Evolutionary conservation across 176 grass and related monocot species (phyloP).

Genomic region (Carex kokanica): DNA sequence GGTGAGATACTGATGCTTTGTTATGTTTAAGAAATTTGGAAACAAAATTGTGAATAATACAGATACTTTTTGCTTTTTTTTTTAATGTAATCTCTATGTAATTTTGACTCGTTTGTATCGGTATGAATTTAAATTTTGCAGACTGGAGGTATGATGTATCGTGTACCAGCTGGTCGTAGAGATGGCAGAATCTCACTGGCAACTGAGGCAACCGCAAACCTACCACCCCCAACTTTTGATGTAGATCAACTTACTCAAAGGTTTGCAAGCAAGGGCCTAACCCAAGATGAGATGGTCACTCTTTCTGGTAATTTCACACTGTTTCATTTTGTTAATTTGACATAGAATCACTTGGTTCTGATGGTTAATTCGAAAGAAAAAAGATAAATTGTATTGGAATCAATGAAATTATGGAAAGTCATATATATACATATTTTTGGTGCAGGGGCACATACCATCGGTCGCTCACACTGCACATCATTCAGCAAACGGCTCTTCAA

Average conservation of each 20-base stretch:
- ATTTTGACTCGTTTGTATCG: background rate
- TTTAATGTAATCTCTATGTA: background rate
- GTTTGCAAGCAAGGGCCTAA: conserved; percentile 54
- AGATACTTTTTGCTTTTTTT: background rate
- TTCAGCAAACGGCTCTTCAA: conserved; percentile 50
- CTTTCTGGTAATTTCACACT: conserved; percentile 41
- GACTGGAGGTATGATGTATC: conserved; percentile 51
- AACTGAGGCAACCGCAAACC: conserved; percentile 43
- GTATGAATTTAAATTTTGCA: conserved; percentile 11
- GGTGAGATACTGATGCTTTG: too few relatives aligned
- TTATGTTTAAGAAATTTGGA: background rate
- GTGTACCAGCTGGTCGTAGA: conserved; percentile 41
- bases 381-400: background rate
- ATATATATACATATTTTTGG: background rate
- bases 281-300: conserved; percentile 48
- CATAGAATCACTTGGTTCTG: background rate
- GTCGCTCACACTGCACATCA: conserved; percentile 41
- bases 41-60: background rate
- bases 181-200: conserved; percentile 65
- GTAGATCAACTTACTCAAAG: conserved; percentile 46
- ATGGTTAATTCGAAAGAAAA: background rate
- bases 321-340: background rate
- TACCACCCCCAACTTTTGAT: conserved; percentile 45
- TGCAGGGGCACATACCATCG: conserved; percentile 47
- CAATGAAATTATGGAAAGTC: background rate